These are phyloP conservation scores for Pestalotiopsis fici DNA, from an alignment of 2,329 filamentous ascomycete genomes.

Conservation along the genomic window DNA sequence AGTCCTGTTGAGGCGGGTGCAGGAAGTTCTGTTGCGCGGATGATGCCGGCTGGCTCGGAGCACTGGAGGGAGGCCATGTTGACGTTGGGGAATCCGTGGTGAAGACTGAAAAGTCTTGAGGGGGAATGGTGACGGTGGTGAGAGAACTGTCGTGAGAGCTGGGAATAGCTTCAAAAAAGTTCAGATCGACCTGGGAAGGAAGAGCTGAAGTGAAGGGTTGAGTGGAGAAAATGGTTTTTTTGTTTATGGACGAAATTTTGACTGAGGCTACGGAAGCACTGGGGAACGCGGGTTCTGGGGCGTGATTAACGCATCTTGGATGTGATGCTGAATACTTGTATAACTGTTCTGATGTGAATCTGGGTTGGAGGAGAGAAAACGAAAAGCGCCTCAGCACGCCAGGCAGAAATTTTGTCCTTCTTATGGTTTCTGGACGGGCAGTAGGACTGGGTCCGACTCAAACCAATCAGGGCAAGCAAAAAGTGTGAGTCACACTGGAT, in stretches of 20 bases:
- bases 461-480: constrained; percentile 9
- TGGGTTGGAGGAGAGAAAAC: constrained; percentile 26
- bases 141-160: constrained; percentile 55
- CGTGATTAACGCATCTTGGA: constrained; percentile 62
- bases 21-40: constrained; percentile 56
- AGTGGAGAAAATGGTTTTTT: constrained; percentile 45
- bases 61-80: constrained; percentile 79
- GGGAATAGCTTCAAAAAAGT: constrained; percentile 62
- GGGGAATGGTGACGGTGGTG: constrained; percentile 60
- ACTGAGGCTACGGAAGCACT: constrained; percentile 38
- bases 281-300: constrained; percentile 35
- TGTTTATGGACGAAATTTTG: constrained; percentile 55
- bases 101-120: constrained; percentile 73
- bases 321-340: constrained; percentile 37
- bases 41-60: constrained; percentile 63
- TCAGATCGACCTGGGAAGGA: constrained; percentile 64
- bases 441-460: constrained; percentile 3
- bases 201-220: constrained; percentile 51
- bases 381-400: constrained; percentile 19
- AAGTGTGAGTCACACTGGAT: constrained; percentile 7
- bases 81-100: constrained; percentile 76
- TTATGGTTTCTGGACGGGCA: constrained; percentile 3
- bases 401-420: constrained; percentile 9
- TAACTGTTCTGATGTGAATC: constrained; percentile 25
- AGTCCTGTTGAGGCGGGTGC: constrained; percentile 68